Base-by-base conservation (phyloP, 805 yeast species). In the Lachancea kluyveri region DNA sequence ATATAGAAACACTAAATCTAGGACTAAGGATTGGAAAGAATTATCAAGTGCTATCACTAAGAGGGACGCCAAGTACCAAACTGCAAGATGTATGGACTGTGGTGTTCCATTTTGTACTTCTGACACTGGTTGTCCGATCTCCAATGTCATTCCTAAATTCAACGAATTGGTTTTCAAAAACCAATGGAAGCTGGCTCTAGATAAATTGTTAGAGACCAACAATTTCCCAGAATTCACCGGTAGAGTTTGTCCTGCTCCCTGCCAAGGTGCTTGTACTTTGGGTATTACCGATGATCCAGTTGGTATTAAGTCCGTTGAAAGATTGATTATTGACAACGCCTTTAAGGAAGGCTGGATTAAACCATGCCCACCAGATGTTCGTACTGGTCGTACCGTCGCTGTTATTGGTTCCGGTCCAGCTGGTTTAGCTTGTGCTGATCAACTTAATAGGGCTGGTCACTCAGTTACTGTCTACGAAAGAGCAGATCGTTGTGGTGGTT, bases 41-140 rank as follows among this genome's bases (percentile, higher is more conserved):
- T 71, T 90, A 58, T 77, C 94, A 8, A 64, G 75, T 9, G 75
- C 95, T 35, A 68, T 90, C 48, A 68, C 86, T 36, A 82, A 84
- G 62, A 87, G 82, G 31, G 97, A 92, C 46, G 79, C 90, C 52
- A 74, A 78, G 57, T 74, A 72, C 57, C 96, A 90, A 67, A 84
- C 97, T 37, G 96, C 97, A 10, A 77, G 98, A 62, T 90, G 98
- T 72, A 90, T 92, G 95, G 97, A 90, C 64, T 90, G 98, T 70
- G 98, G 98, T 69, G 94, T 92, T 49, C 98, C 98, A 37, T 90
- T 90, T 76, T 90, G 98, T 70, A 94, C 90, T 54, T 81, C 95
- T 28, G 97, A 90, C 60, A 83, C 95, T 26, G 98, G 98, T 39
- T 90, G 98, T 67, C 98, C 98, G 33, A 82, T 90, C 45, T 87